Base-by-base conservation (phyloP, 2,329 filamentous ascomycete species). In the Calcarisporium arbuscula region DNA sequence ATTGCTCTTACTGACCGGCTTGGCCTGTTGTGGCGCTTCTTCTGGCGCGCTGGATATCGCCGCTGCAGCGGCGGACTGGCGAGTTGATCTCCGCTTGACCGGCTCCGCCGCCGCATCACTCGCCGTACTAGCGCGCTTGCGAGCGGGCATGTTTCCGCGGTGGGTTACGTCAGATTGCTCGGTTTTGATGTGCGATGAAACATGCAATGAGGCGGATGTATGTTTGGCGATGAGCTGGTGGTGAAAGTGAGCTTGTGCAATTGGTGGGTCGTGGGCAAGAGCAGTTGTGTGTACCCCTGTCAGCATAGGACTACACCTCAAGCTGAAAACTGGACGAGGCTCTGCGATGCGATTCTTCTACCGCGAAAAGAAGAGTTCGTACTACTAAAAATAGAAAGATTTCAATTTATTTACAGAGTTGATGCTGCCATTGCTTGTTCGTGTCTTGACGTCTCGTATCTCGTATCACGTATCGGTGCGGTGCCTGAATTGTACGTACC, bases 51-150 rank as follows among this genome's bases (percentile, higher is more conserved):
- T 32, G 16, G 33, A 18, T 4, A 30, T 25, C 17, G 44, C 27
- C 7, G 34, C 35, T 3, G 37, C 28, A 2, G 36, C 40, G 1
- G 45, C 39, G 3, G 48, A 46, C 28, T 51, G 46, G n/a, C 53
- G 52, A 27, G 45, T 40, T 11, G 51, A 56, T 7, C 51, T 46
- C 31, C 53, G 43, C 43, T 53, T 53, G 4, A 40, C 12, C 6
- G 51, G 42, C 33, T 52, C 46, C n/a, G 32, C 30, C 5, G 36
- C 37, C 5, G 40, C 40, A 11, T 36, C 36, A 18, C 28, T 33
- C 7, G 40, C 43, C 4, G 38, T 28, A 19, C 28, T 34, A 4
- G 34, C 22, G 15, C 48, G 45, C 16, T 52, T 52, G 10, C 43
- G 36, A 5, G 45, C 35, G 10, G 49, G 38, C 49, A 52, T 52